Evolutionary conservation across 495 filamentous ascomycete genomes (phyloP).

Genomic region (Polyplosphaeria fusca): DNA sequence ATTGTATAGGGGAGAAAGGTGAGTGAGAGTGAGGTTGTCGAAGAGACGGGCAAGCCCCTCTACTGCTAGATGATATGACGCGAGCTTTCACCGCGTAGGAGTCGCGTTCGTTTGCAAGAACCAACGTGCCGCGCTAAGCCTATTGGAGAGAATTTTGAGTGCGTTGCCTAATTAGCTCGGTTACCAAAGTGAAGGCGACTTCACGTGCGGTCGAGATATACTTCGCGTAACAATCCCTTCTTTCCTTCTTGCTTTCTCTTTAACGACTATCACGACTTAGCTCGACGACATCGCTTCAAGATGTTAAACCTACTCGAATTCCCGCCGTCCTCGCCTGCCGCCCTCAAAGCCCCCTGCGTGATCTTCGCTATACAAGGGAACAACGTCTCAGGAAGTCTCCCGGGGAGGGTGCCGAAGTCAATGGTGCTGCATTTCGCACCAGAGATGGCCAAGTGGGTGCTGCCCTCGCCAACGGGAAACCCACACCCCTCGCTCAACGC

Average conservation of each 20-base stretch:
- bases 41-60: too few species aligned
- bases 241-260: neutral
- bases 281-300: neutral
- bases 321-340: neutral
- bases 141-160: neutral
- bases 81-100: neutral
- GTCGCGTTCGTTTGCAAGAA: neutral
- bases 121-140: neutral
- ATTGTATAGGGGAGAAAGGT: neutral
- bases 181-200: neutral
- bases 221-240: neutral
- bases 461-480: neutral
- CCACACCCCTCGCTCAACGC: neutral
- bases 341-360: slow-evolving; percentile 4
- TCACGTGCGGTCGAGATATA: neutral
- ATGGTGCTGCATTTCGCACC: slow-evolving; percentile 14
- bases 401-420: neutral
- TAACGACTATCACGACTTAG: neutral
- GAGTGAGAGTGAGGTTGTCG: neutral
- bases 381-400: neutral
- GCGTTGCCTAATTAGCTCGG: neutral
- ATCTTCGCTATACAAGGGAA: slow-evolving; percentile 1
- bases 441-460: slow-evolving; percentile 1
- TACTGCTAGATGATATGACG: neutral
- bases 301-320: slow-evolving; percentile 18